Percentiles rank a stretch among this genome's conserved stretches.
These are phyloP conservation scores for Alternaria consortialis DNA, from an alignment of 2,329 filamentous ascomycete genomes.

Conservation along the genomic window DNA sequence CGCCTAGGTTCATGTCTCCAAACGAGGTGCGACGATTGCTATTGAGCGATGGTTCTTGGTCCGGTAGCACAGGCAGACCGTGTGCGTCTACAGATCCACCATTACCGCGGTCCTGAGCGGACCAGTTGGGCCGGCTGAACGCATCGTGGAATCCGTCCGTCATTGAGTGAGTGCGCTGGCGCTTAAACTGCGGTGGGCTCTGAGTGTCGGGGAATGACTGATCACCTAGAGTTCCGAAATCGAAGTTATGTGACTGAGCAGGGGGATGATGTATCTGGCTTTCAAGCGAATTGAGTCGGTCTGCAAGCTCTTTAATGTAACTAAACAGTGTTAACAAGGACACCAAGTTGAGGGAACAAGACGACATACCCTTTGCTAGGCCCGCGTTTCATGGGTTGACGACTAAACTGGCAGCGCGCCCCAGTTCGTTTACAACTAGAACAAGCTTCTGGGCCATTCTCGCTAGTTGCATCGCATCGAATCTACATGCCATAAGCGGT, in stretches of 20 bases:
- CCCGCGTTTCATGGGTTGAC: conserved; percentile 54
- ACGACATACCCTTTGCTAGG: conserved; percentile 52
- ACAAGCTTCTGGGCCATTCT: conserved; percentile 52
- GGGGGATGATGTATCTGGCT: conserved; percentile 48
- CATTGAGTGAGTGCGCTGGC: conserved; percentile 52
- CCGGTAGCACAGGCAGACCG: conserved; percentile 34
- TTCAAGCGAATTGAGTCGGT: conserved; percentile 51
- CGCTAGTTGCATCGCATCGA: conserved; percentile 52
- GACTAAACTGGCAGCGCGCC: conserved; percentile 52
- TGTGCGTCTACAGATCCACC: conserved; percentile 29
- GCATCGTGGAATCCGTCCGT: conserved; percentile 48
- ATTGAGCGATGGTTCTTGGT: conserved; percentile 43
- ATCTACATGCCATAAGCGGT: conserved; percentile 42
- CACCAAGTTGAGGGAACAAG: not conserved
- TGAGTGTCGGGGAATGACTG: conserved; percentile 43
- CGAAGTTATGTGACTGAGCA: conserved; percentile 37
- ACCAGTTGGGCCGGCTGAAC: conserved; percentile 45
- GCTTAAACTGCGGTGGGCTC: conserved; percentile 42
- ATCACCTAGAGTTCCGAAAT: conserved; percentile 42
- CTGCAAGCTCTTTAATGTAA: conserved; percentile 53
- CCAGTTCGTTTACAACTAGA: conserved; percentile 53
- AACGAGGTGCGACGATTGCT: conserved; percentile 47
- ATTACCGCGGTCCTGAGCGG: conserved; percentile 48
- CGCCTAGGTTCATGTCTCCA: conserved; percentile 46
- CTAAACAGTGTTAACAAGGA: conserved; percentile 32